Base-by-base conservation (phyloP, 2,329 filamentous ascomycete species). In the Amauroascus niger region DNA sequence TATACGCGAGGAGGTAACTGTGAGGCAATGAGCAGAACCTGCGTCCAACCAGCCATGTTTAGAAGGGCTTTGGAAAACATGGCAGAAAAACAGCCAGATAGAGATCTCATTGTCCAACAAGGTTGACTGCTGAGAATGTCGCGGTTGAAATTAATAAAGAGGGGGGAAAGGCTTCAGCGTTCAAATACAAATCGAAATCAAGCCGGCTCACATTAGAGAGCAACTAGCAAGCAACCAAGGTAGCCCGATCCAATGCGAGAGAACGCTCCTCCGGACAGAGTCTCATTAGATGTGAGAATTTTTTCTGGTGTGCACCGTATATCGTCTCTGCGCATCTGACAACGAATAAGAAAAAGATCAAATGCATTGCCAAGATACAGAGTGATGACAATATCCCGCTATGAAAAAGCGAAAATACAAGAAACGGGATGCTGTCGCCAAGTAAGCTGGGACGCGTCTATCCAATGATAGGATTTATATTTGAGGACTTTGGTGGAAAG, bases 401-500 rank as follows among this genome's bases (percentile, higher is more conserved):
- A 7, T 13, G 6, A 46, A 28, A 33, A 30, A 33, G 45, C 28
- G 26, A 49, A 9, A 39, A 26, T 9, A n/a, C 18, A 39, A n/a
- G n/a, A 39, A 24, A 35, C 50, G 50, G 50, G 50, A 52, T 52
- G 32, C 22, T 22, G 18, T 7, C 28, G 49, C 49, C 28, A 45
- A 52, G 49, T 37, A 16, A 13, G 28, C 8, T 37, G 24, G 24
- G 16, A 45, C 9, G 22, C 5, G 49, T 14, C 9, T 14, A 14
- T 5, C 49, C 49, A 52, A 52, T 52, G 20, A 18, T 11, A 45
- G 49, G 40, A 30, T 13, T 14, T 14, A 24, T 28, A 22, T 18
- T 26, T 46, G 50, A 39, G 50, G 50, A 52, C 50, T 46, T 52
- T 52, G 50, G 50, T 40, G 30, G 50, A 45, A 52, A 52, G 24